Base-by-base conservation (phyloP, 2,329 filamentous ascomycete genomes). In the Cercospora beticola region DNA sequence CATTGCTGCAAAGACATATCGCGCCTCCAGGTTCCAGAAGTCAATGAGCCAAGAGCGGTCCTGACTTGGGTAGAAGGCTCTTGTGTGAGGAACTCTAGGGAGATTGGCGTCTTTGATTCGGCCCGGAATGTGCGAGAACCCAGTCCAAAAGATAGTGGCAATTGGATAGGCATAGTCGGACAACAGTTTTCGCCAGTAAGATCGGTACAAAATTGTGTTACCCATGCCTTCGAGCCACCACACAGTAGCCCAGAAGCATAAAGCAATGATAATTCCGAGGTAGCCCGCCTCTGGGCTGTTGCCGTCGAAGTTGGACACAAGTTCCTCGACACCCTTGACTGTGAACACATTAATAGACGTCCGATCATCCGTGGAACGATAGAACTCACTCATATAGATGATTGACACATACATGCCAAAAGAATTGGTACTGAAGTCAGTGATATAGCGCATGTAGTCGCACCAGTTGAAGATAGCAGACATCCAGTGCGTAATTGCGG, bases 391-490 rank as follows among this genome's bases (percentile, higher is more conserved):
- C 73, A 86, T 82, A 66, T 87, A 87, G 58, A 87, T 86, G 62
- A 86, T 86, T 10, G 84, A 85, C 6, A 87, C 84, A 73, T 87
- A 87, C 73, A 85, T 80, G 58, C 84, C 84, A 66, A 87, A 87
- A 0, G 82, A 79, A 67, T 86, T 82, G 64, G 82, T 84, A 0
- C 84, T 86, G 68, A 87, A 87, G 66, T 86, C 84, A 2, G 85
- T 87, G 31, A 87, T 84, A 71, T 86, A 87, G 5, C 85, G 82
- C 85, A 87, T 86, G 73, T 86, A 87, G 72, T 87, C 84, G 73
- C 85, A 86, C 46, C 81, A 77, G 68, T 87, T 87, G 64, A 82
- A 82, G 26, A 86, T 76, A 0, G 85, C 82, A 5, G 84, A 82
- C 6, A 86, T 79, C 85, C 85, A 88, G 73, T 88, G 86, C 54